Base-by-base conservation (phyloP, 78 protist species). In the Cyanophora paradoxa region DNA sequence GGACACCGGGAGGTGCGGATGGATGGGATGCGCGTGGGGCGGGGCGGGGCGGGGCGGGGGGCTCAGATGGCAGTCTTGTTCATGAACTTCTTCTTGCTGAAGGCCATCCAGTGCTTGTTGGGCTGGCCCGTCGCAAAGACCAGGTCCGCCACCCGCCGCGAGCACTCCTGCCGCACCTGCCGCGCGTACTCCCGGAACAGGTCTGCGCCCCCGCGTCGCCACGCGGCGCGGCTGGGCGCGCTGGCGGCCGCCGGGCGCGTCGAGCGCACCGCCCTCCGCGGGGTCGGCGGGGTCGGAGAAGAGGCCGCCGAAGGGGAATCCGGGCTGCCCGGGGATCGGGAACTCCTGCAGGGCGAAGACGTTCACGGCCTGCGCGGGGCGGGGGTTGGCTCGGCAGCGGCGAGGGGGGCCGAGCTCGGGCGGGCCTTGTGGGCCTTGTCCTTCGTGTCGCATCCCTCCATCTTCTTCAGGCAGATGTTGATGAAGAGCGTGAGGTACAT, bases 401-500 rank as follows among this genome's bases (percentile, higher is more conserved):
- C n/a, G n/a, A n/a, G n/a, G n/a, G n/a, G n/a, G n/a, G n/a, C n/a
- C n/a, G n/a, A n/a, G n/a, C n/a, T n/a, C 68, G 3, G 33, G 50
- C 57, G 57, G 5, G 37, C n/a, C 61, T 62, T 79, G 22, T 74
- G 82, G n/a, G 90, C 88, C 14, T 81, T 89, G 20, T 74, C 84
- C 70, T 74, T 77, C 37, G 6, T 69, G 40, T 61, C 36, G 30
- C 22, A 19, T 20, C 34, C 0, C 30, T 22, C 48, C 20, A 77
- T 42, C 11, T 28, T 10, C 80, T 77, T 77, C 17, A 94, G 83
- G 81, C 92, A 90, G 74, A 84, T 83, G 33, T 84, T 66, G 41
- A 88, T 77, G 82, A 74, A 94, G 22, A 93, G 71, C 31, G 97
- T 93, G 13, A 92, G 64, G 79, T 93, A 95, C 75, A 95, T 80